Evolutionary conservation across 1,139 yeast genomes (phyloP).

Genomic region (Lodderomyces oxycetoniae): DNA sequence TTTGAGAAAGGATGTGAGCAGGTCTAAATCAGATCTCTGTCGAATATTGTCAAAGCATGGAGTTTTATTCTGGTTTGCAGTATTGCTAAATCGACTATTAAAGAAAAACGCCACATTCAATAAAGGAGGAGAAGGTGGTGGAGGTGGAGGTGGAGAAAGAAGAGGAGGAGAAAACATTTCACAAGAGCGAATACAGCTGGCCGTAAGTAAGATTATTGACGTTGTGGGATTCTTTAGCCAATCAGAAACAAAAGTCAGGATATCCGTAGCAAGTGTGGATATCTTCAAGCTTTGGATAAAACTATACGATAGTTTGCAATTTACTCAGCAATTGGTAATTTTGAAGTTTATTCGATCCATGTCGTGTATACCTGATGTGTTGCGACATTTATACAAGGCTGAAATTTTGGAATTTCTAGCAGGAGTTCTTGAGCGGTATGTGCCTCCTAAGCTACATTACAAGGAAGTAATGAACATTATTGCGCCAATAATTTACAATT

Average conservation of each 20-base stretch:
- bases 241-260: slow-evolving; percentile 41
- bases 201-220: slow-evolving; percentile 34
- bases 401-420: slow-evolving; percentile 42
- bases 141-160: too few species aligned
- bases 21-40: slow-evolving; percentile 51
- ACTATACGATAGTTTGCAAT: slow-evolving; percentile 29
- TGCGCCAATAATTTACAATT: slow-evolving; percentile 47
- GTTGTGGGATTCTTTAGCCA: slow-evolving; percentile 40
- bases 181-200: slow-evolving; percentile 22
- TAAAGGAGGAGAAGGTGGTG: too few species aligned
- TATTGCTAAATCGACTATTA: slow-evolving; percentile 32
- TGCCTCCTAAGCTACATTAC: slow-evolving; percentile 26
- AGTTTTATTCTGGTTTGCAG: slow-evolving; percentile 47
- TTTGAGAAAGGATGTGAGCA: slow-evolving; percentile 38
- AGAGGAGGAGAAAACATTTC: slow-evolving; percentile 13
- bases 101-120: slow-evolving; percentile 3
- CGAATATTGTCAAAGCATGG: slow-evolving; percentile 49
- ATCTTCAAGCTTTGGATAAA: slow-evolving; percentile 43
- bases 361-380: slow-evolving; percentile 35
- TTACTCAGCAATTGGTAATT: slow-evolving; percentile 32
- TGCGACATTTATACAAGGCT: slow-evolving; percentile 34
- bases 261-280: slow-evolving; percentile 38
- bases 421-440: slow-evolving; percentile 24
- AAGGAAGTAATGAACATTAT: slow-evolving; percentile 41
- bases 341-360: slow-evolving; percentile 42